Evolutionary conservation across 106 monocot species (phyloP), one percentile per base, ranked within the genome.

Genomic region (Acorus gramineus): DNA sequence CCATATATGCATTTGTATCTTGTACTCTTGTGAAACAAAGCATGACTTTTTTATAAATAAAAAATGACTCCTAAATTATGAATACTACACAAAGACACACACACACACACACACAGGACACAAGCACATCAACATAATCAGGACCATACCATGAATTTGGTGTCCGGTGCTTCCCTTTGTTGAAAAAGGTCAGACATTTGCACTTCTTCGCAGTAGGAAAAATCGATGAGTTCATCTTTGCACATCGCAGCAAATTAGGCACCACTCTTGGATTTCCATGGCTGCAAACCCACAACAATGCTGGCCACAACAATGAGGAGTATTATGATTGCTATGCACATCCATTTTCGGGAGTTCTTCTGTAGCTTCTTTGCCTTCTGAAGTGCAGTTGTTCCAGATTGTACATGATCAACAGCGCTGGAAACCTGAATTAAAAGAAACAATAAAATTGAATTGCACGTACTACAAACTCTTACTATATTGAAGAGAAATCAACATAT

Each of bases 271-370:
- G 47, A 84, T 56, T 59, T 77, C 94, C 94, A 95, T 28, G 94
- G 89, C 76, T 90, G 79, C 57, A 95, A 80, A 0, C 63, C 79
- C 1, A 90, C 74, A n/a, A 95, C 89, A 8, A 90, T 82, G 60
- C 90, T 62, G 5, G 67, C 74, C 4, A 87, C 84, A 59, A 95
- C 82, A 0, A 90, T 43, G 6, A 95, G 81, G 45, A 95, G 84
- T 53, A 90, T 76, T n/a, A 95, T 67, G 11, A 95, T 95, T 14
- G 86, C 86, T 14, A 90, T 84, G 82, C 94, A 90, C 86, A 87
- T 90, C 84, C 94, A 95, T 48, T 95, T 95, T 53, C 89, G 84
- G 0, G 94, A 90, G 65, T 76, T 95, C 77, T 80, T 95, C 64
- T 85, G 89, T 51, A 95, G 82, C 46, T 51, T 84, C 76, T 87